Evolutionary conservation across 805 yeast species (phyloP), one percentile per base, ranked within the genome.

Genomic region (Sugiyamaella marilandica): DNA sequence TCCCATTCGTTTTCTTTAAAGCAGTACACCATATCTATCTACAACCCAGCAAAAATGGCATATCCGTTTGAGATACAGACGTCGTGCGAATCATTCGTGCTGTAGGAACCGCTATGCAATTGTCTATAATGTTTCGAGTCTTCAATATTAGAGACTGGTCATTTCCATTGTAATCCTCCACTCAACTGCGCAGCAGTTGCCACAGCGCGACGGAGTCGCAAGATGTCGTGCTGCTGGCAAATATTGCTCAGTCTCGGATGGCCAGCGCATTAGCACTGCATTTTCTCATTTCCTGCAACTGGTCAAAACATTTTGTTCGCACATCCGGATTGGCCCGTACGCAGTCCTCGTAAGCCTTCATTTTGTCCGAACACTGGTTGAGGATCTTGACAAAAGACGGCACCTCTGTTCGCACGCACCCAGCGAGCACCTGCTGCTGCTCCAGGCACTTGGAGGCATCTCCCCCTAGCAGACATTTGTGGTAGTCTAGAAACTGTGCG

Each of bases 301-400:
- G 70, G 2, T 71, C 75, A 33, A 74, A 67, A 65, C 96, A 87
- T 52, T 75, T 74, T 68, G 62, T 74, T 65, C 59, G 77, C 72
- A 55, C 70, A 64, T 62, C 71, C 62, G 64, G 65, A 60, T 79
- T 78, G 11, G 68, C 70, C 35, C 70, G 69, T 32, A 87, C 71
- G 66, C 96, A 87, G 18, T 70, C 70, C 60, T 87, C 92, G 63
- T 87, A 87, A 2, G 75, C 78, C 55, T 76, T 74, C 67, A 87
- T 74, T 45, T 77, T 71, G 2, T 72, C 73, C 10, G 79, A 73
- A 67, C 96, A 87, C 31, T 77, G 74, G 26, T 73, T 71, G 63
- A 85, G 82, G 59, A 87, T 86, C 63, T 75, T 79, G 63, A 81
- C 82, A 66, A 86, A 85, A 8, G 87, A 76, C 1, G 95, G 92